These are phyloP conservation scores for Cystofilobasidium ferigula DNA, from an alignment of 768 basidiomycete species.

Conservation along the genomic window DNA sequence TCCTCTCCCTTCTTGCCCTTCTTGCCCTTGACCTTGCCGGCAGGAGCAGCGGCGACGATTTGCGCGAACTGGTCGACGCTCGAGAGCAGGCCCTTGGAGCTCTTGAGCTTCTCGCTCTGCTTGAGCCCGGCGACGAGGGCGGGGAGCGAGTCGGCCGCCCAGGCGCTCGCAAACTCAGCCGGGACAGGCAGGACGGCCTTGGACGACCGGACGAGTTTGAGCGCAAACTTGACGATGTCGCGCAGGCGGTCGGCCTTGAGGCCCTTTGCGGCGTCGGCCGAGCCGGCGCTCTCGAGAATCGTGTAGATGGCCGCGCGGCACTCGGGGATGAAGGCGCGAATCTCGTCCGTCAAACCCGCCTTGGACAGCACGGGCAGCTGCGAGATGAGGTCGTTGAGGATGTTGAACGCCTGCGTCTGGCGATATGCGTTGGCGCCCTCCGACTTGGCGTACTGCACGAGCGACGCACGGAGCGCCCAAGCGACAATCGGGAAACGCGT, in stretches of 20 bases:
- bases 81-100: constrained; percentile 38
- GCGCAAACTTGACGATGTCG: constrained; percentile 61
- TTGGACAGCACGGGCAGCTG: constrained; percentile 45
- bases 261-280: constrained; percentile 41
- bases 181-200: constrained; percentile 42
- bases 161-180: constrained; percentile 41
- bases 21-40: constrained; percentile 15
- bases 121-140: constrained; percentile 45
- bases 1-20: constrained; percentile 26
- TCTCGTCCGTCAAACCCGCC: constrained; percentile 40
- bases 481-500: constrained; percentile 53
- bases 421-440: constrained; percentile 66
- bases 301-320: constrained; percentile 44
- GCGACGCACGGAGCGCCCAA: constrained; percentile 53
- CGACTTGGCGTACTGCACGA: constrained; percentile 48
- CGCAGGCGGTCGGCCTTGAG: constrained; percentile 60
- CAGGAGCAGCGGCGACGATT: constrained; percentile 33
- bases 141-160: constrained; percentile 55
- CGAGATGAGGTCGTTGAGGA: constrained; percentile 55
- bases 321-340: constrained; percentile 45
- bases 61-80: constrained; percentile 55
- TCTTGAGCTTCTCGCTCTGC: constrained; percentile 51
- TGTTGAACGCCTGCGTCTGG: constrained; percentile 58
- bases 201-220: constrained; percentile 56
- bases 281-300: constrained; percentile 28